Conservation (phyloP, 352 stramenopile genomes). For the Phytopythium kandeliae region DNA sequence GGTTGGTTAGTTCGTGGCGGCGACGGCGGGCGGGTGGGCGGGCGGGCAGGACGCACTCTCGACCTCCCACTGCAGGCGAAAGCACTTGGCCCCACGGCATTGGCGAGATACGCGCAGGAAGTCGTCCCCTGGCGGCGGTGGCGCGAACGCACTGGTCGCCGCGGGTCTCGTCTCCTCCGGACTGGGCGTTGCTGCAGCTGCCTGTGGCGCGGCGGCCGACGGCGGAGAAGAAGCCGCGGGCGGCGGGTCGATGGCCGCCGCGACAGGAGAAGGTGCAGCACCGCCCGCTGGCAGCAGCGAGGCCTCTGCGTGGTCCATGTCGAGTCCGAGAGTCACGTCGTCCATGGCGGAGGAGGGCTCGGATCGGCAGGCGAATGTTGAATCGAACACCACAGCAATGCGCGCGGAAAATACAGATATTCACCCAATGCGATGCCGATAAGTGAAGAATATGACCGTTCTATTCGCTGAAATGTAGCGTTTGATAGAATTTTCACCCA, state of each 20-base stretch:
- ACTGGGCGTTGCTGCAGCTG: neutral
- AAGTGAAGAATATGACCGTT: no score
- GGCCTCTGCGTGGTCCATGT: slow-evolving; percentile 8
- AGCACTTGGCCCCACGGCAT: slow-evolving; percentile 59
- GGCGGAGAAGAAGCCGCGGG: no score
- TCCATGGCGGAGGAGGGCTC: slow-evolving; percentile 1
- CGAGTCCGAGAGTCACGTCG: slow-evolving; percentile 5
- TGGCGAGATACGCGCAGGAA: slow-evolving; percentile 53
- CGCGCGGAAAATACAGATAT: neutral
- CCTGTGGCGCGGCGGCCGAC: neutral
- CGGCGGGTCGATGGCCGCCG: neutral
- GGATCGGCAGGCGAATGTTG: neutral
- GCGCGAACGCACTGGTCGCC: neutral
- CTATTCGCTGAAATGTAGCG: no score
- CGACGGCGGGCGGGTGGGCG: no score
- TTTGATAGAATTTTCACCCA: neutral
- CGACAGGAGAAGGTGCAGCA: neutral
- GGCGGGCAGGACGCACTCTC: slow-evolving; percentile 39
- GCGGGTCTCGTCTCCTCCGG: neutral
- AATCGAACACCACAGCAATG: no score
- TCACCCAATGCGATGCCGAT: neutral
- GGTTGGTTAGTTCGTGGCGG: neutral
- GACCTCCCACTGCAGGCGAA: slow-evolving; percentile 74
- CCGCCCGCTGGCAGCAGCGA: slow-evolving; percentile 3
- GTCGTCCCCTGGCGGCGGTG: slow-evolving; percentile 24